Evolutionary conservation across 495 filamentous ascomycete genomes (phyloP), one percentile per base, ranked within the genome.

Genomic region (Trichoderma asperelloides): DNA sequence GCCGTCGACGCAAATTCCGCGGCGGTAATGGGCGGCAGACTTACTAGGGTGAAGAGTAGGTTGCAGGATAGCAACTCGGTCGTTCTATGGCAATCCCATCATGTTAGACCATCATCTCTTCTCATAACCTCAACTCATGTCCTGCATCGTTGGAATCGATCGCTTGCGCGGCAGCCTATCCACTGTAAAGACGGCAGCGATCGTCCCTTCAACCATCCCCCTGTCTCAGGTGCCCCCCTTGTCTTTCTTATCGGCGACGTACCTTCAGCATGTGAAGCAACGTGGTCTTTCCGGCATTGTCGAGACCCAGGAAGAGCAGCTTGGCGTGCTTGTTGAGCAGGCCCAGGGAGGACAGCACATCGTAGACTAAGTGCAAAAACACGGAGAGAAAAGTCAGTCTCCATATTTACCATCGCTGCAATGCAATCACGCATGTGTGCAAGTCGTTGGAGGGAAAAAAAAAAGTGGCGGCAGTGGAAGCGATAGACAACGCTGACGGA

Each of bases 271-370:
- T 93, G 77, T 94, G 90, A 70, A 95, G 79, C 65, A 94, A 79
- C 40, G 95, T 98, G 23, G 96, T 98, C 83, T 98, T 97, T 77
- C 94, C 95, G 62, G 95, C 95, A 84, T 97, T 97, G 78, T 98
- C 95, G 68, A 97, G 88, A 68, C 94, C 92, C 60, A 97, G 88
- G 78, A 96, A 96, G 65, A 96, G 86, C 57, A 96, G 87, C 84
- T 96, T 96, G 70, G 89, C 92, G 76, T 96, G 91, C 86, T 98
- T 98, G 86, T 98, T 98, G 68, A 91, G 82, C 70, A 98, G 86
- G 67, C 96, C 95, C 68, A 98, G 85, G 67, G 86, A 89, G 69
- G 96, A 87, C 71, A 98, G 88, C 67, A 96, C 80, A 82, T 98
- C 93, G 83, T 88, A 97, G 80, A 97, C 95, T 98, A 70, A 65